Conservation (phyloP, 345 rosid species). For the thale cress (Arabidopsis thaliana) region TAIR10.1 NC_003070.9:21560001-21560500, state of each 20-base stretch:
- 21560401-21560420: slow-evolving; percentile 25
- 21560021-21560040: slow-evolving; percentile 49
- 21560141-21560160: slow-evolving; percentile 3
- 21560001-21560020: slow-evolving; percentile 45
- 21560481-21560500: slow-evolving; percentile 28
- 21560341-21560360: slow-evolving; percentile 43
- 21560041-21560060: slow-evolving; percentile 26
- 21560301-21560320: slow-evolving; percentile 53
- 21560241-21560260: slow-evolving; percentile 85
- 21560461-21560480: slow-evolving; percentile 30
- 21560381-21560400: slow-evolving; percentile 26
- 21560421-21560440: slow-evolving; percentile 28
- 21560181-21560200: slow-evolving; percentile 48
- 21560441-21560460: slow-evolving; percentile 26
- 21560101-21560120: slow-evolving; percentile 20
- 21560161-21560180: slow-evolving; percentile 21
- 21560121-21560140: slow-evolving; percentile 9
- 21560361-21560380: slow-evolving; percentile 15
- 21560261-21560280: slow-evolving; percentile 69
- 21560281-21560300: slow-evolving; percentile 48
- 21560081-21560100: slow-evolving; percentile 3
- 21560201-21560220: slow-evolving; percentile 53
- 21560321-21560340: slow-evolving; percentile 79
- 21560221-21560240: slow-evolving; percentile 73
- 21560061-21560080: not conserved